A percentile compares a stretch with the other conserved stretches of the same genome.
Conservation (phyloP, 345 rosid genomes). For the Stellera chamaejasme region DNA sequence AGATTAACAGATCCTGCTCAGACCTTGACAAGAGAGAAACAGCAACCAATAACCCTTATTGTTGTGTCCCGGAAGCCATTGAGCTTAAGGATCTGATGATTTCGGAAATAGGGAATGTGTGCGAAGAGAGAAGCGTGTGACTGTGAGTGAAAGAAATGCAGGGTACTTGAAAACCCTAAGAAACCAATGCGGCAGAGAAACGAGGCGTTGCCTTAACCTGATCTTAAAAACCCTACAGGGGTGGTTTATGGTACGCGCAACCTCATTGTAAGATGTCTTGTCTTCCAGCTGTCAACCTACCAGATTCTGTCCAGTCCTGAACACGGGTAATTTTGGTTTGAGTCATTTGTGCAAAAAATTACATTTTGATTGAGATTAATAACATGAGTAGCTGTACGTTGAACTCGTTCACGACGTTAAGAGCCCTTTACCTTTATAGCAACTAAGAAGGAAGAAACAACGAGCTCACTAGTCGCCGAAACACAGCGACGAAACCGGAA, state of each 20-base stretch:
- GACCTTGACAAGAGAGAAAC: constrained; percentile 5
- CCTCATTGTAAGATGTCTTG: constrained; percentile 9
- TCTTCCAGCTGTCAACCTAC: too few relatives aligned
- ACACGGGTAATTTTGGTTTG: too few relatives aligned
- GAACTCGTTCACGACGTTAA: too few relatives aligned
- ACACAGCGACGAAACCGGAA: too few relatives aligned
- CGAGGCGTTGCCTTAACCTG: constrained; percentile 7
- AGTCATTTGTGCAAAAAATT: too few relatives aligned
- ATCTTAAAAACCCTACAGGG: constrained; percentile 40
- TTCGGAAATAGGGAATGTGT: constrained; percentile 7
- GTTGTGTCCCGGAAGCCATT: constrained; percentile 27
- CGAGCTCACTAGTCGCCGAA: too few relatives aligned
- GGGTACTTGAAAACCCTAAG: constrained; percentile 32
- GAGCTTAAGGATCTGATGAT: constrained; percentile 8
- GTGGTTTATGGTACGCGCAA: constrained; percentile 6
- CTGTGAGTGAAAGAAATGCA: not conserved
- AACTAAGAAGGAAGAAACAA: too few relatives aligned
- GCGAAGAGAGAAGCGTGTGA: not conserved
- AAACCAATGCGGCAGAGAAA: constrained; percentile 39
- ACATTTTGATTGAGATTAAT: too few relatives aligned
- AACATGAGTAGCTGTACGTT: too few relatives aligned
- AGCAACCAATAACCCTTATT: constrained; percentile 29
- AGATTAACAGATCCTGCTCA: constrained; percentile 1
- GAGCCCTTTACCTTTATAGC: too few relatives aligned
- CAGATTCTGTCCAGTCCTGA: too few relatives aligned